These are phyloP conservation scores for Penicillium longicatenatum DNA, from an alignment of 495 filamentous ascomycete species.

Conservation along the genomic window DNA sequence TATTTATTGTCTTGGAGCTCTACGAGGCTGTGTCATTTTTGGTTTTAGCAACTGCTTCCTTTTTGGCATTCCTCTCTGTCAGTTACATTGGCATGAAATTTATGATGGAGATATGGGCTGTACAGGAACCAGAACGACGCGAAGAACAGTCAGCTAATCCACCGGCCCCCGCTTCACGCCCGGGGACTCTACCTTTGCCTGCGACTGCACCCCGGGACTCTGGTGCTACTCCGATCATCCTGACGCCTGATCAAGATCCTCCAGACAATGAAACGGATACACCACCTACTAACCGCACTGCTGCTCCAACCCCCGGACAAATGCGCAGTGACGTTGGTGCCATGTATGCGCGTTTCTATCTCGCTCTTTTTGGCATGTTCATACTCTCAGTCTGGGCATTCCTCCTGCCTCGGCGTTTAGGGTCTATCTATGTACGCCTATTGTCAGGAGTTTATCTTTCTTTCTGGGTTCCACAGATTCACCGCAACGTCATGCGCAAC, in stretches of 20 bases:
- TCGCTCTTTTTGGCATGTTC: conserved; percentile 67
- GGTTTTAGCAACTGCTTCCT: conserved; percentile 64
- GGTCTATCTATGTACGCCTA: conserved; percentile 68
- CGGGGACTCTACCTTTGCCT: conserved; percentile 61
- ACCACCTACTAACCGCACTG: conserved; percentile 26
- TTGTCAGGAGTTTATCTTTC: conserved; percentile 76
- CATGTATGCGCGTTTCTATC: conserved; percentile 78
- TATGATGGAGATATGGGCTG: conserved; percentile 81
- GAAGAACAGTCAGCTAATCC: conserved; percentile 46
- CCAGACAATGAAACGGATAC: conserved; percentile 33
- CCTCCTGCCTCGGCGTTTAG: conserved; percentile 70
- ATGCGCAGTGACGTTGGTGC: conserved; percentile 62
- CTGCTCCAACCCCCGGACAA: conserved; percentile 37
- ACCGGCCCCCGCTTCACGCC: conserved; percentile 25
- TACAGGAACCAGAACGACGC: conserved; percentile 80
- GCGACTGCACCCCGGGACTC: conserved; percentile 57
- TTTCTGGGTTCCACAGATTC: conserved; percentile 89
- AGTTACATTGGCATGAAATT: conserved; percentile 81
- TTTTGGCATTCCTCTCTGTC: conserved; percentile 72
- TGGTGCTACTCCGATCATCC: conserved; percentile 66
- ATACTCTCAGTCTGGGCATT: conserved; percentile 75
- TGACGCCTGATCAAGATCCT: conserved; percentile 83
- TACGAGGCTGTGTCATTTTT: conserved; percentile 68
- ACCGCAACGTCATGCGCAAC: conserved; percentile 86
- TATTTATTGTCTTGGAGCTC: conserved; percentile 63